Evolutionary conservation across 176 grass and related monocot species (phyloP), one percentile per base, ranked within the genome.

Genomic region (Carex littledalei): DNA sequence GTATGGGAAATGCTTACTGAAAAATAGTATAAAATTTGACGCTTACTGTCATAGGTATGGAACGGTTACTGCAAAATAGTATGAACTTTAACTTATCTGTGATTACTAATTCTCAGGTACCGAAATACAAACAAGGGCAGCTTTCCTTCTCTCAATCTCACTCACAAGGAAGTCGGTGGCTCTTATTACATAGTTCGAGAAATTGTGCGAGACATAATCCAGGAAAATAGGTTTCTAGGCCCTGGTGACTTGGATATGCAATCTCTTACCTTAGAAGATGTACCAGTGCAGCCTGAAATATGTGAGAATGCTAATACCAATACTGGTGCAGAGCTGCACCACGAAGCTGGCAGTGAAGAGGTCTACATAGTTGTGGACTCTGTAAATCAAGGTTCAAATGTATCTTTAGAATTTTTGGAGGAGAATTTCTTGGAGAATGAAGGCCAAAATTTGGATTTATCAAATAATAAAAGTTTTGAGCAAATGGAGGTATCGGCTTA

Each of bases 111-210:
- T 90, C 84, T 75, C 88, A 98, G 96, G 5, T 95, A 94, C 52
- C 88, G 91, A 22, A 43, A 82, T 64, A 88, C 84, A 79, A 89
- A 98, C 34, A 85, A 89, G 1, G 96, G 96, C 15, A 95, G 89
- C 35, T 98, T 98, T 84, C 96, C 96, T 67, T 98, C 96, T 4
- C 80, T 98, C 47, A 98, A 94, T 67, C 87, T 98, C 54, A 98
- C 96, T 60, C 96, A 98, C 11, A 98, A 95, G 88, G 93, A 95
- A 91, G 93, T 95, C 69, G 96, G 96, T 75, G 96, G 96, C 24
- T 98, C 96, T 8, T 98, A 94, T 53, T 98, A 98, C 87, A 98
- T 88, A 74, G 88, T 98, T 67, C 93, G 96, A 69, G 93, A 98
- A 65, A 95, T 98, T 63, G 84, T 98, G 79, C 87, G 96, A 78